phyloP scores from a whole-genome alignment of 2,329 filamentous ascomycete genomes.

The Neofusicoccum ribis region DNA sequence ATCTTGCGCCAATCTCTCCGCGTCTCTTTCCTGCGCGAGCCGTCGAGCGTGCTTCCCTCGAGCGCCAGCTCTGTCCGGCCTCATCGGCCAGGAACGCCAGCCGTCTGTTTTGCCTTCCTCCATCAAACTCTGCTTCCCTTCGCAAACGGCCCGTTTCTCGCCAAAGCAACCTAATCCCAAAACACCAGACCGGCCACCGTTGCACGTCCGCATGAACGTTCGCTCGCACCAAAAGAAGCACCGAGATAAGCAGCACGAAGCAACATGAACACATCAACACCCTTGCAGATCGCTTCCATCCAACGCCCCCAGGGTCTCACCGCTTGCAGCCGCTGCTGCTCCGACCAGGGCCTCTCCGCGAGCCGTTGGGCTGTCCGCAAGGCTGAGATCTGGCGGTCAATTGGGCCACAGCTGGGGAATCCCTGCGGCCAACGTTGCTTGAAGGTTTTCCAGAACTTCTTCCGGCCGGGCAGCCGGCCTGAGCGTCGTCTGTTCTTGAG shows the following conservation, averaged over 20 bases:
- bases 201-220: neutral
- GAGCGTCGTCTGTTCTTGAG: neutral
- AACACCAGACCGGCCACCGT: conserved; percentile 11
- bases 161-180: neutral
- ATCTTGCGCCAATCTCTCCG: neutral
- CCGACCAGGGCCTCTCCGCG: neutral
- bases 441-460: neutral
- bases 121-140: neutral
- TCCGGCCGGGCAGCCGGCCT: neutral
- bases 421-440: neutral
- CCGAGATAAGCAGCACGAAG: neutral
- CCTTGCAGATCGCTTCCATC: neutral
- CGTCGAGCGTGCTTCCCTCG: neutral
- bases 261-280: neutral
- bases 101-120: neutral
- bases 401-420: neutral
- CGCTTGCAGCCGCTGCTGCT: neutral
- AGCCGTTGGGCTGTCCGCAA: neutral
- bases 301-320: neutral
- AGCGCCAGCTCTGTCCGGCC: neutral
- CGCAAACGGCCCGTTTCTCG: conserved; percentile 1
- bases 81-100: neutral
- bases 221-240: neutral
- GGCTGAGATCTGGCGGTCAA: conserved; percentile 7
- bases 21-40: neutral